Conservation (phyloP, 257 asterid species). For the Solanum ossicruentum region DNA sequence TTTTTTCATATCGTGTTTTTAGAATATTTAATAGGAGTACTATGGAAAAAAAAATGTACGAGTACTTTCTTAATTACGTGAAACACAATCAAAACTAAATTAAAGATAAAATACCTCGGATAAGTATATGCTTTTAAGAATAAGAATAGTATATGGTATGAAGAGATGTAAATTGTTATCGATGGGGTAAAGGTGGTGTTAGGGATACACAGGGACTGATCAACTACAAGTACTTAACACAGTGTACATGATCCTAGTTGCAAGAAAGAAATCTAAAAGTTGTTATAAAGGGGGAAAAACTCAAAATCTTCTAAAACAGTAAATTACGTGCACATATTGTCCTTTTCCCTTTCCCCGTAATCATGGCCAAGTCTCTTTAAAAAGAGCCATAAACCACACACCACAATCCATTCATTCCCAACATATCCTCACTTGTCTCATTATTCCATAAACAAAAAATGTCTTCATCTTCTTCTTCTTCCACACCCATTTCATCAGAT, state of each 20-base stretch:
- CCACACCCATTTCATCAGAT: conserved; percentile 7
- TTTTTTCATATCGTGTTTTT: too few species aligned
- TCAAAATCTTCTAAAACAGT: neutral
- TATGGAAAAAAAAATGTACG: neutral
- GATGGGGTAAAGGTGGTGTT: neutral
- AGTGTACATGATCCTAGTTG: neutral
- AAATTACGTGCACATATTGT: conserved; percentile 6
- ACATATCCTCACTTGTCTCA: neutral
- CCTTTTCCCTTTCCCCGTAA: conserved; percentile 6
- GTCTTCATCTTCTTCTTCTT: neutral
- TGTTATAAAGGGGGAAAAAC: neutral
- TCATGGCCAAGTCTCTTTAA: conserved; percentile 18
- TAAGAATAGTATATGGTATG: too few species aligned
- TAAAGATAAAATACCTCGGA: too few species aligned
- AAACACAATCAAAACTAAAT: neutral
- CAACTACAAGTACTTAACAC: neutral
- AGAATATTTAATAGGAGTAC: neutral
- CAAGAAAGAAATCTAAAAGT: conserved; percentile 5
- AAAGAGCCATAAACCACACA: neutral
- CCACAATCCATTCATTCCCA: neutral
- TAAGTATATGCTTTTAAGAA: too few species aligned
- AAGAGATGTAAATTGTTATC: neutral
- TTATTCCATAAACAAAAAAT: neutral
- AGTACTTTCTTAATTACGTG: neutral
- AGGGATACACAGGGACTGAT: neutral